phyloP scores from a whole-genome alignment of 192 early-diverging fungal genomes.

The Coemansia reversa region DNA sequence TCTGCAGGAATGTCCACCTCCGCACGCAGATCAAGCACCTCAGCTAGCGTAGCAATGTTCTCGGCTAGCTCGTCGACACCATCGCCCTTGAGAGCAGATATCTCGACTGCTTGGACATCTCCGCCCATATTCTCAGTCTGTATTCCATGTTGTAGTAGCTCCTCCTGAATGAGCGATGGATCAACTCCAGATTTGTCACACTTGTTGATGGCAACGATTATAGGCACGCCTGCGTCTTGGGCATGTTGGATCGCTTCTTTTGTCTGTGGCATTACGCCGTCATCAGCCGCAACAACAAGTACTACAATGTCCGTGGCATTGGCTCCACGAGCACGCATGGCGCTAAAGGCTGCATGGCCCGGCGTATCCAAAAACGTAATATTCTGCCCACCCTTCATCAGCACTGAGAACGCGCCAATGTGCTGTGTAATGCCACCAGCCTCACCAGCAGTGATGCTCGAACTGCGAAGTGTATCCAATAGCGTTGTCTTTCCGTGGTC shows the following conservation, averaged over 20 bases:
- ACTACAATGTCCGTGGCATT: constrained; percentile 93
- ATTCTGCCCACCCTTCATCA: constrained; percentile 29
- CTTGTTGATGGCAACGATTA: constrained; percentile 97
- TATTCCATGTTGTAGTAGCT: constrained; percentile 74
- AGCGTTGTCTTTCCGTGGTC: constrained; percentile 97
- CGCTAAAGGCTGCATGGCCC: constrained; percentile 92
- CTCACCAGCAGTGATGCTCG: constrained; percentile 88
- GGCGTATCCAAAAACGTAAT: constrained; percentile 98
- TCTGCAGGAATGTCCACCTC: constrained; percentile 77
- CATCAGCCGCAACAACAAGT: constrained; percentile 95
- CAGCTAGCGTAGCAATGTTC: constrained; percentile 80
- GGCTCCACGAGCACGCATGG: constrained; percentile 93
- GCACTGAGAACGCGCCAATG: constrained; percentile 91
- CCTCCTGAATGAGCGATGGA: constrained; percentile 60
- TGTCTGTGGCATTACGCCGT: constrained; percentile 98
- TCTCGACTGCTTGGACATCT: constrained; percentile 87
- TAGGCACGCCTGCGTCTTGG: constrained; percentile 76
- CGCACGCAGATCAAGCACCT: constrained; percentile 84
- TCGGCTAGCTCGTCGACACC: constrained; percentile 89
- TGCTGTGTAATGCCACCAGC: constrained; percentile 98
- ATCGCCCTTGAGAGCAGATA: constrained; percentile 85
- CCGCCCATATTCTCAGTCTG: constrained; percentile 89
- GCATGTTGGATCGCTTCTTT: constrained; percentile 93
- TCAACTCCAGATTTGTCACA: constrained; percentile 89
- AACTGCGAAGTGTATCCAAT: constrained; percentile 86